Conservation (phyloP, 1,284 basidiomycete species). For the Sporisorium iseilematis-ciliati region DNA sequence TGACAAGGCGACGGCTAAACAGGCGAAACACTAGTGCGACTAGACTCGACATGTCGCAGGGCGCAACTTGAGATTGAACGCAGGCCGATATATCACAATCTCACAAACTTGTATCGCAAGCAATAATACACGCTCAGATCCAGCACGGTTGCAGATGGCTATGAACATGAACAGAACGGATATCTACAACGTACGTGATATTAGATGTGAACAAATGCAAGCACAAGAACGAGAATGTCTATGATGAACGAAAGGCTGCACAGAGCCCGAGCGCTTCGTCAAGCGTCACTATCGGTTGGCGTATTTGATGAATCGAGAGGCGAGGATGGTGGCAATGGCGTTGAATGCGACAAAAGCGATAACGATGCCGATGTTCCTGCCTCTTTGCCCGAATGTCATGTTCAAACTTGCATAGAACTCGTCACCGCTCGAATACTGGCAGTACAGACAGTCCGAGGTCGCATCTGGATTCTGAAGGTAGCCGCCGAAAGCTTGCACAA, state of each 20-base stretch:
- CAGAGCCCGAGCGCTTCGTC: neutral
- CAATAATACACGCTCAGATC: neutral
- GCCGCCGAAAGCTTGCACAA: constrained; percentile 76
- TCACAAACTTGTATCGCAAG: too few species aligned
- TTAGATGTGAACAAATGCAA: neutral
- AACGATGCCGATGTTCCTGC: constrained; percentile 45
- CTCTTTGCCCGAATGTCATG: constrained; percentile 73
- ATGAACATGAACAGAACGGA: neutral
- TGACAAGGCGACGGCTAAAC: neutral
- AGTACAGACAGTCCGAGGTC: constrained; percentile 77
- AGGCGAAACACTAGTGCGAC: neutral
- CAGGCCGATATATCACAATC: too few species aligned
- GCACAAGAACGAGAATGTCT: neutral
- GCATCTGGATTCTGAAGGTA: constrained; percentile 82
- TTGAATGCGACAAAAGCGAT: constrained; percentile 47
- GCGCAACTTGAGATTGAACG: too few species aligned
- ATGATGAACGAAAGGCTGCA: neutral
- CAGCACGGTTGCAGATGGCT: neutral
- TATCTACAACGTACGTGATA: constrained; percentile 2
- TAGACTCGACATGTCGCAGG: too few species aligned
- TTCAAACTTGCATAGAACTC: constrained; percentile 79
- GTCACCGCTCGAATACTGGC: constrained; percentile 78
- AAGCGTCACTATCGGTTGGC: constrained; percentile 33
- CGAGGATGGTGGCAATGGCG: constrained; percentile 27
- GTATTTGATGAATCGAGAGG: constrained; percentile 48